These are phyloP conservation scores for Fallopia convolvulus DNA, from an alignment of 148 eudicot genomes.

Conservation along the genomic window DNA sequence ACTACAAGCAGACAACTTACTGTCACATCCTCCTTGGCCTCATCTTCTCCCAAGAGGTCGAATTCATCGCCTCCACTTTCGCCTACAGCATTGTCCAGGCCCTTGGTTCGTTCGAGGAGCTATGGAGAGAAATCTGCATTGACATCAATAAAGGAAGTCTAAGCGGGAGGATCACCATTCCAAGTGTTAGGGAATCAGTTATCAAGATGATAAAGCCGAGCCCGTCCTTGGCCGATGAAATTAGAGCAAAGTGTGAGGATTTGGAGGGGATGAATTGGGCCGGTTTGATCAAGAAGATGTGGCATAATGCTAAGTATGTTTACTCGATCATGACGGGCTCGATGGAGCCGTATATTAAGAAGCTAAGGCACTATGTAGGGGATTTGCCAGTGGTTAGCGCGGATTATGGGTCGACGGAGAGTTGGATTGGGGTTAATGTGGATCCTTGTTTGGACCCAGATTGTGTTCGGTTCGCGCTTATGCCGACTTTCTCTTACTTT, in stretches of 20 bases:
- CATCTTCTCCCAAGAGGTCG: conserved; percentile 33
- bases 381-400: conserved; percentile 57
- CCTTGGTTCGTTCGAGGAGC: conserved; percentile 36
- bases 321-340: conserved; percentile 82
- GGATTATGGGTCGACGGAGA: conserved; percentile 75
- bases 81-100: conserved; percentile 61
- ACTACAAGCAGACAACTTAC: conserved; percentile 57
- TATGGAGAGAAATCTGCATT: conserved; percentile 46
- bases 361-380: conserved; percentile 54
- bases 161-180: conserved; percentile 30
- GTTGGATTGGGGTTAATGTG: conserved; percentile 76
- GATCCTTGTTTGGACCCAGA: conserved; percentile 52
- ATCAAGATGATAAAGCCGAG: conserved; percentile 26
- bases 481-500: conserved; percentile 58
- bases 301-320: conserved; percentile 65
- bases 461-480: conserved; percentile 41
- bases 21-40: conserved; percentile 78
- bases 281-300: conserved; percentile 45
- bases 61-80: conserved; percentile 60
- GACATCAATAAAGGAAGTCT: conserved; percentile 47
- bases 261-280: conserved; percentile 32
- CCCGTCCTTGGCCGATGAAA: conserved; percentile 28
- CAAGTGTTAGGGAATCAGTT: conserved; percentile 34
- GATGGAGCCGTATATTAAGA: conserved; percentile 57
- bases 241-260: conserved; percentile 27